Evolutionary conservation across 2,329 filamentous ascomycete genomes (phyloP).

Genomic region (Pseudocercospora eumusae): DNA sequence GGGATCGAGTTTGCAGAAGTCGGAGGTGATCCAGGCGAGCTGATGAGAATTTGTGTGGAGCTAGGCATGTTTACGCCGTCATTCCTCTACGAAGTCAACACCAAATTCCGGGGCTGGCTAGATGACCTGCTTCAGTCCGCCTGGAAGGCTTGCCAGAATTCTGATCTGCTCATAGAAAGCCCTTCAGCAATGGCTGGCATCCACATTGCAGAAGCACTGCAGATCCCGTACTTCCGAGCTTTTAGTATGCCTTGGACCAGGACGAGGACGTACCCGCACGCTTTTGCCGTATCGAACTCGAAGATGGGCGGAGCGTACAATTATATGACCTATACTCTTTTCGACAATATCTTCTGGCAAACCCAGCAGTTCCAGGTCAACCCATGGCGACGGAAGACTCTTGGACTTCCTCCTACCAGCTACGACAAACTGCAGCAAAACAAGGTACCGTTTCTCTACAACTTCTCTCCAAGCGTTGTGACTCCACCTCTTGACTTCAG

Average conservation of each 20-base stretch:
- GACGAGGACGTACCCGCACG: slow-evolving; percentile 92
- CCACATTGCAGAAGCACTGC: slow-evolving; percentile 90
- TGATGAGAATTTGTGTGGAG: slow-evolving; percentile 95
- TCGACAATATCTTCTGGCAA: slow-evolving; percentile 96
- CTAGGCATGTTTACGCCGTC: slow-evolving; percentile 95
- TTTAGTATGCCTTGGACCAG: slow-evolving; percentile 99
- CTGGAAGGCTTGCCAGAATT: slow-evolving; percentile 80
- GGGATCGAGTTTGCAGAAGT: slow-evolving; percentile 90
- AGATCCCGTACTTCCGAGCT: slow-evolving; percentile 92
- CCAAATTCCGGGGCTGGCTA: slow-evolving; percentile 91
- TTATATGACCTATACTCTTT: slow-evolving; percentile 91
- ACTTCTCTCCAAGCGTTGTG: slow-evolving; percentile 94
- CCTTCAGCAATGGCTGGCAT: slow-evolving; percentile 97
- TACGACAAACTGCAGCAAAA: slow-evolving; percentile 92
- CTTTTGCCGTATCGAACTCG: slow-evolving; percentile 68
- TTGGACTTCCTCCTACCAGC: slow-evolving; percentile 76
- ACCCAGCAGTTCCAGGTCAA: slow-evolving; percentile 90
- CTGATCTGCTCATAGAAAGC: slow-evolving; percentile 89
- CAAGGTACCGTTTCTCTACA: slow-evolving; percentile 97
- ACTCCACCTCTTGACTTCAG: slow-evolving; percentile 91
- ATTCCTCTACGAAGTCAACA: slow-evolving; percentile 83
- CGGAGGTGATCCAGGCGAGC: slow-evolving; percentile 85
- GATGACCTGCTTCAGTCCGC: slow-evolving; percentile 81
- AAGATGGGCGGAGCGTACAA: slow-evolving; percentile 97
- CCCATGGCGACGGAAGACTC: slow-evolving; percentile 79